Evolutionary conservation across 305 asterid genomes (phyloP).

Genomic region (Fraxinus angustifolia): DNA sequence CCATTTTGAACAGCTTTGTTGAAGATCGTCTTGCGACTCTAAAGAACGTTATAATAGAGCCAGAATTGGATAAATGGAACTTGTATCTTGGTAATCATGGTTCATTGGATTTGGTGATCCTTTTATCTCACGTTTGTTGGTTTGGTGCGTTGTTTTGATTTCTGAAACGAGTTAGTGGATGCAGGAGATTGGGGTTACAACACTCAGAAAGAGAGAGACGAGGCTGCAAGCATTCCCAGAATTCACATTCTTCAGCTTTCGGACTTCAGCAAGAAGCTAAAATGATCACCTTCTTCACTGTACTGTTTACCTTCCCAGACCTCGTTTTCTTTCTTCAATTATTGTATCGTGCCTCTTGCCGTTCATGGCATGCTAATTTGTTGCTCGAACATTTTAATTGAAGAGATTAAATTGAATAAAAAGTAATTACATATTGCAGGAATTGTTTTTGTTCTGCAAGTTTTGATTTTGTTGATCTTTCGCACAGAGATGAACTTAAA

Average conservation of each 20-base stretch:
- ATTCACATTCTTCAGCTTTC: slow-evolving; percentile 49
- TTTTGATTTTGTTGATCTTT: background rate
- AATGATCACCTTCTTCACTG: slow-evolving; percentile 38
- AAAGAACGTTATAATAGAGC: slow-evolving; percentile 81
- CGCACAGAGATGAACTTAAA: background rate
- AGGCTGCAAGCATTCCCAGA: slow-evolving; percentile 66
- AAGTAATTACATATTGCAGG: background rate
- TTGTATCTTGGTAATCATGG: slow-evolving; percentile 70
- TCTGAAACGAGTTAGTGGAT: slow-evolving; percentile 14
- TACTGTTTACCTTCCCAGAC: background rate
- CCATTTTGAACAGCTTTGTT: slow-evolving; percentile 58
- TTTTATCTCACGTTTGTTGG: background rate
- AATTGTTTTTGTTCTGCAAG: background rate
- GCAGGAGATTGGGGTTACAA: slow-evolving; percentile 95
- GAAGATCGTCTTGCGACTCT: slow-evolving; percentile 84
- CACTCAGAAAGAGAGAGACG: slow-evolving; percentile 79
- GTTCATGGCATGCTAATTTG: background rate
- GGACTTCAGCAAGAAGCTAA: slow-evolving; percentile 72
- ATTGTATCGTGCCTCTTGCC: background rate
- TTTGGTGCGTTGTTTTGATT: slow-evolving; percentile 10
- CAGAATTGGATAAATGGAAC: slow-evolving; percentile 77
- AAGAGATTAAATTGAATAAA: background rate
- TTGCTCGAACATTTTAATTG: background rate
- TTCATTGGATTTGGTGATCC: background rate
- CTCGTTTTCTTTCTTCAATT: background rate